phyloP scores from a whole-genome alignment of 192 early-diverging fungal genomes.

The Spizellomyces sp. region DNA sequence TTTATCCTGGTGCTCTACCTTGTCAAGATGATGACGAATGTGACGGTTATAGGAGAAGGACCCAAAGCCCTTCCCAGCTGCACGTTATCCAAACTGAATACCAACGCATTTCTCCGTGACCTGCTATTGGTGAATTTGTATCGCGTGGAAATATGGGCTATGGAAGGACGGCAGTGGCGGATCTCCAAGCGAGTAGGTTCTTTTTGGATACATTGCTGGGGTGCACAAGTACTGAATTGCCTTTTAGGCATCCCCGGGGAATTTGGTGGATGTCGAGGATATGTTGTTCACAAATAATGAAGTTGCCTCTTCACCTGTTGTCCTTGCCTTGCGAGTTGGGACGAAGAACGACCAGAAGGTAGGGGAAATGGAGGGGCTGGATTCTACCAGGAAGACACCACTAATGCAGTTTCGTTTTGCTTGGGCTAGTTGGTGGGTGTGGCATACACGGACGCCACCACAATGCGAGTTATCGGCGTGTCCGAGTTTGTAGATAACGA shows the following conservation, averaged over 20 bases:
- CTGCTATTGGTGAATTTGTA: constrained; percentile 73
- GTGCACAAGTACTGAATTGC: background rate
- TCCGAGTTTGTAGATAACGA: constrained; percentile 93
- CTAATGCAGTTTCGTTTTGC: constrained; percentile 3
- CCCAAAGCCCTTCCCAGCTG: constrained; percentile 67
- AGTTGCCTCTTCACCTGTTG: constrained; percentile 73
- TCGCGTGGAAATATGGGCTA: constrained; percentile 83
- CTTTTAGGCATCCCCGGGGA: constrained; percentile 88
- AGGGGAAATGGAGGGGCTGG: background rate
- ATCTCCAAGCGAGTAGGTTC: background rate
- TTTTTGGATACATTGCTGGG: background rate
- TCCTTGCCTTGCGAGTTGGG: constrained; percentile 73
- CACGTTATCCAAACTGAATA: constrained; percentile 76
- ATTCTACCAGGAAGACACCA: background rate
- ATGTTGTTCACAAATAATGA: constrained; percentile 77
- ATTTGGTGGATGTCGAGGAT: constrained; percentile 90
- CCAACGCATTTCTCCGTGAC: constrained; percentile 78
- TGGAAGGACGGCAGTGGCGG: constrained; percentile 37
- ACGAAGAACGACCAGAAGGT: constrained; percentile 67
- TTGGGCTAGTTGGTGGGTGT: constrained; percentile 69
- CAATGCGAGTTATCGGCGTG: constrained; percentile 72
- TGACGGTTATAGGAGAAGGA: constrained; percentile 20
- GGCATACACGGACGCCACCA: constrained; percentile 86
- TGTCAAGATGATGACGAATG: background rate
- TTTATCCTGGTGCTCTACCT: background rate